These are phyloP conservation scores for Spizellomyces punctatus DNA, from an alignment of 192 early-diverging fungal species.

Conservation along the genomic window DNA sequence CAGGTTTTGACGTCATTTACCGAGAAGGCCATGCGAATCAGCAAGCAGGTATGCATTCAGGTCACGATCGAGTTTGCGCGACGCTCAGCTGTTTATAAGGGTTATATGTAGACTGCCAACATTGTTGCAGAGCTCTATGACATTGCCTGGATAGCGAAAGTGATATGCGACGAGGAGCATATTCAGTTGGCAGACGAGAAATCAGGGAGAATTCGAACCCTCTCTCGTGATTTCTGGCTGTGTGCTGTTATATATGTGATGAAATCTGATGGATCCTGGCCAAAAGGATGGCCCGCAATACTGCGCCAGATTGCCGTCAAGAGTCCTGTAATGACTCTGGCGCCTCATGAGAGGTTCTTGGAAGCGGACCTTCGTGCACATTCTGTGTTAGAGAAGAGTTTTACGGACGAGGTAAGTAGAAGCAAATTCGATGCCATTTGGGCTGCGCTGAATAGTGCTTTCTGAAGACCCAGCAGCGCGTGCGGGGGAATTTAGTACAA, in stretches of 20 bases:
- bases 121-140: constrained; percentile 35
- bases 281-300: constrained; percentile 70
- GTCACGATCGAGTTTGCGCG: too few species aligned
- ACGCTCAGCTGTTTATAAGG: too few species aligned
- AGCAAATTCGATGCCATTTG: background rate
- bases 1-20: constrained; percentile 37
- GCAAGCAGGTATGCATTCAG: background rate
- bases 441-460: constrained; percentile 12
- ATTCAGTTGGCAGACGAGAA: constrained; percentile 17
- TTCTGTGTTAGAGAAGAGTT: constrained; percentile 72
- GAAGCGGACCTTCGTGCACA: constrained; percentile 87
- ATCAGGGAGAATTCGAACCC: constrained; percentile 56
- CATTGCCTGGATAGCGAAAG: constrained; percentile 37
- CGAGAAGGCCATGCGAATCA: constrained; percentile 36
- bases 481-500: constrained; percentile 57
- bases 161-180: constrained; percentile 37
- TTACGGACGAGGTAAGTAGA: constrained; percentile 49
- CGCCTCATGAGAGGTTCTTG: constrained; percentile 70
- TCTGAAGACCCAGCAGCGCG: constrained; percentile 55
- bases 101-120: too few species aligned
- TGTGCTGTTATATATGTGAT: constrained; percentile 80
- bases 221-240: constrained; percentile 93
- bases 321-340: constrained; percentile 81
- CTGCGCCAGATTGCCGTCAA: constrained; percentile 77
- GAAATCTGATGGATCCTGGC: constrained; percentile 72